phyloP scores from a whole-genome alignment of 495 filamentous ascomycete genomes.

The Tetracladium setigerum region DNA sequence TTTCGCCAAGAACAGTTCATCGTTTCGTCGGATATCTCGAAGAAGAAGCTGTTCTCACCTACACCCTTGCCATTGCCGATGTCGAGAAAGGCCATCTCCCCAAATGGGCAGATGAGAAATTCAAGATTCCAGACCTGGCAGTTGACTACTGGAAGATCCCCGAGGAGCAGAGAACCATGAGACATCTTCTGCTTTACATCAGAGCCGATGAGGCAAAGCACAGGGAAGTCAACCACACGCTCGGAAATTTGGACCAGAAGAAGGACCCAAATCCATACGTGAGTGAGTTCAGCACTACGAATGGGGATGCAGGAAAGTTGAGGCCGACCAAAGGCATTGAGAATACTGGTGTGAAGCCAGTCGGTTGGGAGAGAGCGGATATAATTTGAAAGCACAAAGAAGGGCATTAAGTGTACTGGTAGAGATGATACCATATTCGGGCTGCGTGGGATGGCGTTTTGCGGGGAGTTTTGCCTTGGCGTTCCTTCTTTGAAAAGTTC shows the following conservation, averaged over 20 bases:
- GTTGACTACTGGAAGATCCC: conserved; percentile 91
- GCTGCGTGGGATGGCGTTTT: not conserved
- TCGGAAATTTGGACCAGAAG: conserved; percentile 75
- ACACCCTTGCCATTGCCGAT: conserved; percentile 79
- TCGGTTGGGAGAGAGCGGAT: conserved; percentile 80
- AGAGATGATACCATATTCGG: not conserved
- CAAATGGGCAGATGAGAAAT: conserved; percentile 55
- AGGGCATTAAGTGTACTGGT: not conserved
- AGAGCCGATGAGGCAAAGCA: conserved; percentile 96
- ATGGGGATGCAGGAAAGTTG: conserved; percentile 53
- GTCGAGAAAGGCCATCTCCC: conserved; percentile 78
- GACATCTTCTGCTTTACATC: conserved; percentile 78
- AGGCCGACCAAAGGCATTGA: conserved; percentile 41
- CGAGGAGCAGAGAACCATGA: conserved; percentile 73
- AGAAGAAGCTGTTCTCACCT: conserved; percentile 94
- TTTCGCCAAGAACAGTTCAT: conserved; percentile 85
- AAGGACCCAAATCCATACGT: conserved; percentile 88
- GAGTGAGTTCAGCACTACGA: conserved; percentile 58
- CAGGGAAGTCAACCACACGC: conserved; percentile 92
- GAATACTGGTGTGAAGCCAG: conserved; percentile 42
- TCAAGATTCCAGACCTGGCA: conserved; percentile 81
- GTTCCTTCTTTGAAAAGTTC: not conserved
- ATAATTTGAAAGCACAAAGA: conserved; percentile 46
- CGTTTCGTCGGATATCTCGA: conserved; percentile 96
- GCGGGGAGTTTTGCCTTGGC: not conserved